These are phyloP conservation scores for Aspergillus phoenicis DNA, from an alignment of 2,329 filamentous ascomycete genomes.

Conservation along the genomic window DNA sequence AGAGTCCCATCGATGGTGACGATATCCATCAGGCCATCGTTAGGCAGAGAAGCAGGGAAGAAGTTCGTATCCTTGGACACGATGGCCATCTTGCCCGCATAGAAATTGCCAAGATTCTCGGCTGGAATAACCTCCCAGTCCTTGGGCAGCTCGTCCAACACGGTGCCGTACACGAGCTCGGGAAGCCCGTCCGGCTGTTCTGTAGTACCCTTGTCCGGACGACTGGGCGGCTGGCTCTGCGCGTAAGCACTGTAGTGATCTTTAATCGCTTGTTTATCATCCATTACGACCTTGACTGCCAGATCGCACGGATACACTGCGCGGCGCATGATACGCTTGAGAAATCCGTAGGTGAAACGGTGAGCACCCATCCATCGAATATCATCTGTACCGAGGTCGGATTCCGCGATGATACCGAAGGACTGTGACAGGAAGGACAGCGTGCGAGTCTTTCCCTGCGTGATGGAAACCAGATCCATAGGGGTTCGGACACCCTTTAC, in stretches of 20 bases:
- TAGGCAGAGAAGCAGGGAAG: slow-evolving; percentile 75
- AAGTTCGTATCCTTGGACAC: slow-evolving; percentile 88
- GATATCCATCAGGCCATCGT: slow-evolving; percentile 84
- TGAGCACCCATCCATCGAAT: slow-evolving; percentile 88
- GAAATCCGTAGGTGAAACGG: slow-evolving; percentile 81
- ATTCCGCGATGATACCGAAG: slow-evolving; percentile 86
- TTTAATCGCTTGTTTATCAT: slow-evolving; percentile 72
- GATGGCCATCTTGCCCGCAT: slow-evolving; percentile 91
- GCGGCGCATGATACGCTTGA: slow-evolving; percentile 74
- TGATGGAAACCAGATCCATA: slow-evolving; percentile 83
- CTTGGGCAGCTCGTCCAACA: slow-evolving; percentile 73
- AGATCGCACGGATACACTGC: slow-evolving; percentile 87
- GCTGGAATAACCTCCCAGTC: slow-evolving; percentile 75
- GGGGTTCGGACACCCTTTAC: slow-evolving; percentile 85
- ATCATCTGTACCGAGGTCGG: slow-evolving; percentile 85
- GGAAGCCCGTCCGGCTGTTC: slow-evolving; percentile 64
- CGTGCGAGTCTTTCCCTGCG: slow-evolving; percentile 72
- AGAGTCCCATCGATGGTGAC: slow-evolving; percentile 79
- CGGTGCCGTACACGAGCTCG: slow-evolving; percentile 73
- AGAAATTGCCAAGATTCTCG: slow-evolving; percentile 86
- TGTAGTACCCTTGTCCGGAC: slow-evolving; percentile 36
- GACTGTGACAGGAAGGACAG: slow-evolving; percentile 91
- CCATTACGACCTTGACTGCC: slow-evolving; percentile 78
- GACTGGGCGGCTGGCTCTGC: slow-evolving; percentile 32
- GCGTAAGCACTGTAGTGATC: slow-evolving; percentile 66